Evolutionary conservation across 495 filamentous ascomycete genomes (phyloP).

Genomic region (Daldinia loculata): DNA sequence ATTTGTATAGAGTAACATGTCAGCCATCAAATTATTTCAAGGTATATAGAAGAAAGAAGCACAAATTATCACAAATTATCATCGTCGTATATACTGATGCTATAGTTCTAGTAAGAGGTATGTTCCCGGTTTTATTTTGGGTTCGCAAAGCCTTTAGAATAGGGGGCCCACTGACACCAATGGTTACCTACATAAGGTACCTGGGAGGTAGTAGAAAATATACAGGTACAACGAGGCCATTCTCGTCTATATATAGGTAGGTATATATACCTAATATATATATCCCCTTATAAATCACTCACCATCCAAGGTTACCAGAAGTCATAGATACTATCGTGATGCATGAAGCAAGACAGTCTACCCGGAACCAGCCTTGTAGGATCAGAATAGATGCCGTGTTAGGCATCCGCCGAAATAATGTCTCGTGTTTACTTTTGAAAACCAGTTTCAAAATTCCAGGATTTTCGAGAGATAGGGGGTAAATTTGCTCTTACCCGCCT

Average conservation of each 20-base stretch:
- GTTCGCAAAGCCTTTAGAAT: too few relatives aligned
- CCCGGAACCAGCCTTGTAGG: neutral
- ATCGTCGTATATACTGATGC: too few relatives aligned
- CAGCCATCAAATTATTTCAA: too few relatives aligned
- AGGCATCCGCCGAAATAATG: neutral
- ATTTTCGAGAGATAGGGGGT: neutral
- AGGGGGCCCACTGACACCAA: too few relatives aligned
- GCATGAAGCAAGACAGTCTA: neutral
- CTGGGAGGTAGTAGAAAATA: too few relatives aligned
- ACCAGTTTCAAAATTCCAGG: neutral
- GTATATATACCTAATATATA: neutral
- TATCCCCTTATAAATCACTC: neutral
- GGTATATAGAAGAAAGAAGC: too few relatives aligned
- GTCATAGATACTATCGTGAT: neutral
- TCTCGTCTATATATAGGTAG: neutral
- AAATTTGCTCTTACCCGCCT: neutral
- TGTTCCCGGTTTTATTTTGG: too few relatives aligned
- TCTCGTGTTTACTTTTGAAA: too few relatives aligned
- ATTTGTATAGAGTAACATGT: too few relatives aligned
- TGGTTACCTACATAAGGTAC: too few relatives aligned
- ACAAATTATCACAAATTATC: too few relatives aligned
- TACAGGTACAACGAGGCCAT: neutral
- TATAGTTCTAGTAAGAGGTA: too few relatives aligned
- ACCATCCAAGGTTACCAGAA: neutral
- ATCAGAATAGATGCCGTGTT: neutral